Evolutionary conservation across 768 basidiomycete genomes (phyloP).

Genomic region (Leccinum uliginosum): DNA sequence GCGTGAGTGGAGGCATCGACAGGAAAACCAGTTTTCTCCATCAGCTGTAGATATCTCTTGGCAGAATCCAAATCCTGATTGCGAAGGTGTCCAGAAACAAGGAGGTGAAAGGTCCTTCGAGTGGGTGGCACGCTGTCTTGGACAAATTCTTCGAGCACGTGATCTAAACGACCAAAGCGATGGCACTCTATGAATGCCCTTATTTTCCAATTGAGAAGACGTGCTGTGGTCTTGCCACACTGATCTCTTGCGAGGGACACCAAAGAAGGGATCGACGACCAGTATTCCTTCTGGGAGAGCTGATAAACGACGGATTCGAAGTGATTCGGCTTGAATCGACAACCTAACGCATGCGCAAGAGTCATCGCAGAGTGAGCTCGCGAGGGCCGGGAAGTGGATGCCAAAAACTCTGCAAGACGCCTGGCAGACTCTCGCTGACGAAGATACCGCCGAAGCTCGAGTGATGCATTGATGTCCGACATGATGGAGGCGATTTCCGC

Average conservation of each 20-base stretch:
- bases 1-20: slow-evolving; percentile 57
- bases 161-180: slow-evolving; percentile 42
- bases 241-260: slow-evolving; percentile 48
- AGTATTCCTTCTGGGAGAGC: slow-evolving; percentile 43
- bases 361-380: slow-evolving; percentile 43
- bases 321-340: slow-evolving; percentile 44
- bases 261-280: slow-evolving; percentile 47
- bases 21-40: slow-evolving; percentile 54
- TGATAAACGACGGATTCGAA: slow-evolving; percentile 56
- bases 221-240: slow-evolving; percentile 44
- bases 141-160: slow-evolving; percentile 49
- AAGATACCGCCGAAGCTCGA: slow-evolving; percentile 23
- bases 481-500: slow-evolving; percentile 7
- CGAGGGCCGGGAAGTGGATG: slow-evolving; percentile 32
- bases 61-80: slow-evolving; percentile 61
- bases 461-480: slow-evolving; percentile 20
- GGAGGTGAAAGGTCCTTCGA: slow-evolving; percentile 63
- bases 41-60: slow-evolving; percentile 46
- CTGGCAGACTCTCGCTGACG: slow-evolving; percentile 30
- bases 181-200: slow-evolving; percentile 56
- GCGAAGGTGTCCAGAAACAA: slow-evolving; percentile 63
- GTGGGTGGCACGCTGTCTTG: slow-evolving; percentile 43
- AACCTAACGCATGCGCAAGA: slow-evolving; percentile 48
- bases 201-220: slow-evolving; percentile 68
- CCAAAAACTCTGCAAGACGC: slow-evolving; percentile 33